Evolutionary conservation across 1,284 basidiomycete species (phyloP), one percentile per base, ranked within the genome.

Genomic region (Naganishia sp.): DNA sequence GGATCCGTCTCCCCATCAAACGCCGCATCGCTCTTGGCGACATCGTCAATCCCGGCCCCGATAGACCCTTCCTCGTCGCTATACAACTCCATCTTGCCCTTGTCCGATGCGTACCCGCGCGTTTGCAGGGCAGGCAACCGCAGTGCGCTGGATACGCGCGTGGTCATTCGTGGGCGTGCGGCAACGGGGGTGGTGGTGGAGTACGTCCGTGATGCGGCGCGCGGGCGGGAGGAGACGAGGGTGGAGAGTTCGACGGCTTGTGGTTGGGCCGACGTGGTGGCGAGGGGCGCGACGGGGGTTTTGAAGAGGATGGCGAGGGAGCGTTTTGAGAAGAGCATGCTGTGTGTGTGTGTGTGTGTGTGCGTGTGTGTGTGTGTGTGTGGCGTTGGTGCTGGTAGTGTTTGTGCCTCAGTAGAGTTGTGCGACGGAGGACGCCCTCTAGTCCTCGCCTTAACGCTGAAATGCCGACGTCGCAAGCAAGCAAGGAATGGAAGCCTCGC

Each of bases 31-130:
- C 72, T 73, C 39, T 77, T 72, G 7, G 76, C 75, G 2, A 78
- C 73, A 67, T 78, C 77, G 66, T 76, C 74, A 17, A 71, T 76
- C 73, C 76, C 75, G 6, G 77, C 77, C 52, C 74, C 76, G 7
- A 69, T 70, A 46, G 67, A 68, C 1, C 76, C 77, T 15, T 68
- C 70, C 65, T 78, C 77, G 68, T 78, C 77, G 17, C 68, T 70
- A 64, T 78, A 78, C 56, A 77, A 66, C 69, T 78, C 77, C 71
- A 76, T 72, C 70, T 71, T 71, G 10, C 75, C 74, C 28, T 72
- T 57, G 67, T 75, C 73, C 42, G 72, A 74, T 1, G 76, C 75
- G 57, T 76, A 75, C 11, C 75, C 71, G 35, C 76, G 35, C 15
- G 41, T 35, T 45, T 63, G 31, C 21, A 35, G 52, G 46, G 65